Evolutionary conservation across 441 rosid genomes (phyloP), one percentile per base, ranked within the genome.

Genomic region (Pelargonium citronellum): DNA sequence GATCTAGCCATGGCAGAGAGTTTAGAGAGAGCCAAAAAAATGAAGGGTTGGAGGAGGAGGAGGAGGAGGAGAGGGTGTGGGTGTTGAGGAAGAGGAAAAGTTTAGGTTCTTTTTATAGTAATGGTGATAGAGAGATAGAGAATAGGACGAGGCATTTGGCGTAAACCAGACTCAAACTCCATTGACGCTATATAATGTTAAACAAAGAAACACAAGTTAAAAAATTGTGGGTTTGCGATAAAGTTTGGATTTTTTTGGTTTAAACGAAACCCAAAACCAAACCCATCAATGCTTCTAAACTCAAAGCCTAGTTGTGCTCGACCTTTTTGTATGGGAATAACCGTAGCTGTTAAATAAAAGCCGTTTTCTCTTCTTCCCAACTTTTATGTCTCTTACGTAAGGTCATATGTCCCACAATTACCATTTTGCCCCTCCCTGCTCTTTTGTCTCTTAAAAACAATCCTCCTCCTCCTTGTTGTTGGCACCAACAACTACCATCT

Each of bases 81-180:
- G 67, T 74, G 53, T 27, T 57, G 27, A 4, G 11, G 19, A 76
- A 69, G 83, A 76, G 73, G 77, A 77, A 76, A 80, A 77, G 81
- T 66, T 68, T 57, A 67, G 75, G 60, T 73, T 79, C 77, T 84
- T 57, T 17, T 79, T 84, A 81, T 83, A 79, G 82, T 76, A 77
- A 79, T 71, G 83, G 43, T 71, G 79, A 72, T 66, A 63, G 74
- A 66, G 55, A 69, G 66, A 64, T 37, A 73, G 73, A 77, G 78
- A 77, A 79, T 73, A 78, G 71, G 91, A 83, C 87, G 90, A 82
- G 85, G 71, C 77, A 63, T 76, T 74, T 90, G 85, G 96, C 96
- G 95, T 92, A 82, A 86, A 84, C 85, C 13, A 86, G 85, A 89
- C 96, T 92, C 98, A 86, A 90, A 15, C 90, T 81, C 82, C 69